Conservation (phyloP, 176 grass and related monocot species). For the Aegilops umbellulata region DNA sequence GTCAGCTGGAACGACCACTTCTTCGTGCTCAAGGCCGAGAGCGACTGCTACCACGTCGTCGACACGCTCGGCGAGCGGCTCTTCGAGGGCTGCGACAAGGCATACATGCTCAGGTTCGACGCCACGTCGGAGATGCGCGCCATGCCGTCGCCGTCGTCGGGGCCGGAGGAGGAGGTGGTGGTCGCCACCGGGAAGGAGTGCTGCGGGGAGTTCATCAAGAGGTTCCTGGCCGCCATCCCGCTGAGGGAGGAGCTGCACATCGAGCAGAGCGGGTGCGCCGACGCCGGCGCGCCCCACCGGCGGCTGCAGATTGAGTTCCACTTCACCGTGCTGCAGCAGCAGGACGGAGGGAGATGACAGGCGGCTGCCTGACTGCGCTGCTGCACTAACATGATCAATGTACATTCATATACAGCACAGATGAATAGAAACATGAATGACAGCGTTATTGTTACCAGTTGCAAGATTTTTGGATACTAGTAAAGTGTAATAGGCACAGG, state of each 20-base stretch:
- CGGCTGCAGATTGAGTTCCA: conserved; percentile 99
- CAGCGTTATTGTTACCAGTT: neutral
- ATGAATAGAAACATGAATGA: neutral
- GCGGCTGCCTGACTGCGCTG: neutral
- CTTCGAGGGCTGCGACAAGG: conserved; percentile 82
- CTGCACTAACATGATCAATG: conserved; percentile 42
- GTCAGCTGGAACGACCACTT: conserved; percentile 99
- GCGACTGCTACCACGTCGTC: conserved; percentile 67
- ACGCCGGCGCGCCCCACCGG: conserved; percentile 52
- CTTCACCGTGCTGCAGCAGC: conserved; percentile 40
- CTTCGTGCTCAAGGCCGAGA: conserved; percentile 82
- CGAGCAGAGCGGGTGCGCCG: conserved; percentile 50
- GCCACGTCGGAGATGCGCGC: conserved; percentile 67
- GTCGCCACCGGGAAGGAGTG: conserved; percentile 81
- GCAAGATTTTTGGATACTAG: neutral
- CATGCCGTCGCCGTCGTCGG: neutral
- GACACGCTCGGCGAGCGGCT: conserved; percentile 94
- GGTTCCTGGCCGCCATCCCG: conserved; percentile 89
- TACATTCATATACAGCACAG: conserved; percentile 22
- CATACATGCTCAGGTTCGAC: conserved; percentile 90
- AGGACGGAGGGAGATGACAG: conserved; percentile 16
- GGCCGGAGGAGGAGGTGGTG: conserved; percentile 32
- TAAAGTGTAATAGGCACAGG: neutral
- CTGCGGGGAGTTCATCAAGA: conserved; percentile 94
- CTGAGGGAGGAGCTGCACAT: conserved; percentile 88